Evolutionary conservation across 352 stramenopile species (phyloP), one percentile per base, ranked within the genome.

Genomic region (Pythium volutum): DNA sequence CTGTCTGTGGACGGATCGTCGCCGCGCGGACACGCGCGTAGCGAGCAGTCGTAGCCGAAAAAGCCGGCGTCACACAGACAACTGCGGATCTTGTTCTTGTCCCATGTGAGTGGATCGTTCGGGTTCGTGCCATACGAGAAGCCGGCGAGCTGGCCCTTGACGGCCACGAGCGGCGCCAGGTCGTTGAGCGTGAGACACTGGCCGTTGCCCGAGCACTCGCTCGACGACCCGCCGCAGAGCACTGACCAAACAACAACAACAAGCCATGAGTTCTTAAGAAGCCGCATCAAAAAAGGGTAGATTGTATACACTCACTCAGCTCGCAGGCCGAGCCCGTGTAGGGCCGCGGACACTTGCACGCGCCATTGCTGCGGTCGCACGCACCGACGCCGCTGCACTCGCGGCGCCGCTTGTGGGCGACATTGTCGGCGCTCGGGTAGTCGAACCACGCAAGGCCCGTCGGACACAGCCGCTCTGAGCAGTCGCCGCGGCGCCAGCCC

Each of bases 401-500:
- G 3, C 51, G 69, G 18, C 70, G 59, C 1, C 64, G 49, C 26
- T 75, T 75, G 41, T 92, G 80, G 5, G 77, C 81, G 15, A 81
- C 66, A 55, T 90, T 90, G 48, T 68, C 60, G 5, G 48, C 69
- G 18, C 39, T 66, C 15, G 84, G 84, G 62, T 88, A 90, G 48
- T 75, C 73, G 50, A 90, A 91, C 84, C 84, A 93, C 33, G 84
- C 75, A 20, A 68, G 31, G 0, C 69, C 79, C 26, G 62, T 72
- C 1, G 79, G 75, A 54, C 84, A 93, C 11, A 68, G n/a, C 26
- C 87, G 74, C 42, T 91, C 81, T 5, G 80, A 88, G 60, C 88
- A 96, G 56, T 95, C 88, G 27, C 75, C 77, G 4, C 68, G 70
- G n/a, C 67, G 69, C 87, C 88, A 96, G 20, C 82, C 86, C 31